A percentile compares a stretch with the other conserved stretches of the same genome.
These are phyloP conservation scores for Dioszegia hungarica DNA, from an alignment of 768 basidiomycete genomes.

Conservation along the genomic window DNA sequence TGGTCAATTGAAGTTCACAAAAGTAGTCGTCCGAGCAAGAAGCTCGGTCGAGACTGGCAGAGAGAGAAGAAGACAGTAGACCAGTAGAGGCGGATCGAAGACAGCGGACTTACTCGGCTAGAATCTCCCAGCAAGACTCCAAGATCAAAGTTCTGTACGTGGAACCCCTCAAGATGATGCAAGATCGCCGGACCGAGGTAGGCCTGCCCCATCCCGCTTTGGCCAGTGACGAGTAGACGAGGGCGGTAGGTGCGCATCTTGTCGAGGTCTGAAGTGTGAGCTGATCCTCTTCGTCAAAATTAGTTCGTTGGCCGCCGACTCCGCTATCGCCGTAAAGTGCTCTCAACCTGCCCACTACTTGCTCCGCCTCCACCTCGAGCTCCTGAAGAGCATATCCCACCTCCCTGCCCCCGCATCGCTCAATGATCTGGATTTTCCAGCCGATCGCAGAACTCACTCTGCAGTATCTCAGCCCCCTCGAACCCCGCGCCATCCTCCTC, in stretches of 20 bases:
- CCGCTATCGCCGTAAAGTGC: no score
- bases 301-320: no score
- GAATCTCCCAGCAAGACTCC: conserved; percentile 84
- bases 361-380: neutral
- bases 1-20: no score
- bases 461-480: conserved; percentile 79
- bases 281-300: no score
- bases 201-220: conserved; percentile 80
- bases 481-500: conserved; percentile 75
- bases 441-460: conserved; percentile 66
- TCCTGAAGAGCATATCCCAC: no score
- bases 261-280: conserved; percentile 67
- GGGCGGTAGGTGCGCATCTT: conserved; percentile 85
- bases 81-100: no score
- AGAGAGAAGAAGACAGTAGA: no score
- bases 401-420: no score
- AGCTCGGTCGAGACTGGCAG: neutral
- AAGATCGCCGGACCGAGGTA: conserved; percentile 85
- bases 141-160: conserved; percentile 87
- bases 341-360: neutral
- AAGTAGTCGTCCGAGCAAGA: no score
- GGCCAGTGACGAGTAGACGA: conserved; percentile 74
- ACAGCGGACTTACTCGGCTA: conserved; percentile 60
- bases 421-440: no score
- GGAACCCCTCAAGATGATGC: conserved; percentile 92